These are phyloP conservation scores for Solanum rostratum DNA, from an alignment of 257 asterid genomes.

Conservation along the genomic window DNA sequence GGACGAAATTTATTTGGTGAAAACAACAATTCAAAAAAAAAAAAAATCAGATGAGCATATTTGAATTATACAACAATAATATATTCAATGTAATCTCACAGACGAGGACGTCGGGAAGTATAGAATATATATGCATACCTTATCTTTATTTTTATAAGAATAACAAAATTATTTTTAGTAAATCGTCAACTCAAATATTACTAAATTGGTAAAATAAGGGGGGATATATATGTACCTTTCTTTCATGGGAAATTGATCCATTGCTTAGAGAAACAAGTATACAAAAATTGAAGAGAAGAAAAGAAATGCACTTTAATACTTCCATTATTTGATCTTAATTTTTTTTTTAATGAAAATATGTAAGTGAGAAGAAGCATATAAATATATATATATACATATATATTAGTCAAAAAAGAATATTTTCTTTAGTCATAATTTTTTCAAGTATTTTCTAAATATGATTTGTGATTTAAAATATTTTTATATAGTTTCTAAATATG, in stretches of 20 bases:
- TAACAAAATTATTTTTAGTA: too few species aligned
- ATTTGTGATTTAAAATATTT: too few species aligned
- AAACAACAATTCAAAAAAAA: background rate
- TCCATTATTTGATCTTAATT: constrained; percentile 6
- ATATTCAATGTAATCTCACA: too few species aligned
- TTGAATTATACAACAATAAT: too few species aligned
- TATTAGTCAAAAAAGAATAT: too few species aligned
- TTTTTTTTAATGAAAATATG: background rate
- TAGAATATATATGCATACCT: too few species aligned
- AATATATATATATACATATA: too few species aligned
- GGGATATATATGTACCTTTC: constrained; percentile 24
- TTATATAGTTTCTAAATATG: too few species aligned
- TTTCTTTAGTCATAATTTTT: too few species aligned
- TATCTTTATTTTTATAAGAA: too few species aligned
- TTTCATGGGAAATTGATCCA: constrained; percentile 13
- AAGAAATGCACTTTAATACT: constrained; percentile 4
- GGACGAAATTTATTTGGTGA: background rate
- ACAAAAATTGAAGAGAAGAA: constrained; percentile 10
- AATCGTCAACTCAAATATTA: background rate
- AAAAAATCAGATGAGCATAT: background rate
- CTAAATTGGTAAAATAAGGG: background rate
- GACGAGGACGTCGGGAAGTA: background rate
- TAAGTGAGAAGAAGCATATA: background rate
- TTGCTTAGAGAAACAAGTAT: constrained; percentile 2
- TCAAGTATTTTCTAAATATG: too few species aligned